A percentile compares a stretch with the other conserved stretches of the same genome.
Evolutionary conservation across 1,284 basidiomycete genomes (phyloP).

Genomic region (Taiwanofungus camphoratus): DNA sequence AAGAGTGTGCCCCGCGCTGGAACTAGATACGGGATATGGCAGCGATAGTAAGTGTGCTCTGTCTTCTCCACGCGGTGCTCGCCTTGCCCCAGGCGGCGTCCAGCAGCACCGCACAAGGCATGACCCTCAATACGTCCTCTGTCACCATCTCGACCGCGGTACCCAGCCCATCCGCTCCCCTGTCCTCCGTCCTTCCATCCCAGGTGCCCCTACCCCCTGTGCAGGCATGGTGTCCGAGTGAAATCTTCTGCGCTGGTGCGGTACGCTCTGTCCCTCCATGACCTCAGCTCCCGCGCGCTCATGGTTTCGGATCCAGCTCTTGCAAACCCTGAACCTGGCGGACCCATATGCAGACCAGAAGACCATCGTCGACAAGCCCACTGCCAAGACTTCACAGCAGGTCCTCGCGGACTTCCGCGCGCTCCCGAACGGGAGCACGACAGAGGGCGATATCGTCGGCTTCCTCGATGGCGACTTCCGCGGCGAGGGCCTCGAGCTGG

Average conservation of each 20-base stretch:
- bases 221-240: conserved; percentile 75
- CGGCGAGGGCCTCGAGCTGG: conserved; percentile 83
- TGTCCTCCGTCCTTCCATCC: conserved; percentile 53
- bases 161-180: conserved; percentile 56
- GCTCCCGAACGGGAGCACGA: conserved; percentile 39
- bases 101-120: conserved; percentile 13
- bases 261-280: conserved; percentile 38
- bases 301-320: conserved; percentile 45
- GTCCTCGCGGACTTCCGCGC: conserved; percentile 69
- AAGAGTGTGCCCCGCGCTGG: no score
- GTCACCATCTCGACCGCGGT: conserved; percentile 51
- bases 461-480: conserved; percentile 78
- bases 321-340: conserved; percentile 84
- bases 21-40: no score
- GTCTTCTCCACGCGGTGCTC: conserved; percentile 14
- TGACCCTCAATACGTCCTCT: conserved; percentile 20
- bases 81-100: conserved; percentile 20
- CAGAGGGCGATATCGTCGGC: conserved; percentile 53
- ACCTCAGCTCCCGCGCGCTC: neutral
- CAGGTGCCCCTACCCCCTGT: conserved; percentile 64
- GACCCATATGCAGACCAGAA: conserved; percentile 78
- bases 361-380: conserved; percentile 90
- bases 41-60: no score
- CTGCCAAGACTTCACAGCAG: conserved; percentile 53
- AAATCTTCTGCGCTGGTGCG: conserved; percentile 77